Evolutionary conservation across 306 rosid genomes (phyloP), one percentile per base, ranked within the genome.

Genomic region (Acacia crassicarpa): DNA sequence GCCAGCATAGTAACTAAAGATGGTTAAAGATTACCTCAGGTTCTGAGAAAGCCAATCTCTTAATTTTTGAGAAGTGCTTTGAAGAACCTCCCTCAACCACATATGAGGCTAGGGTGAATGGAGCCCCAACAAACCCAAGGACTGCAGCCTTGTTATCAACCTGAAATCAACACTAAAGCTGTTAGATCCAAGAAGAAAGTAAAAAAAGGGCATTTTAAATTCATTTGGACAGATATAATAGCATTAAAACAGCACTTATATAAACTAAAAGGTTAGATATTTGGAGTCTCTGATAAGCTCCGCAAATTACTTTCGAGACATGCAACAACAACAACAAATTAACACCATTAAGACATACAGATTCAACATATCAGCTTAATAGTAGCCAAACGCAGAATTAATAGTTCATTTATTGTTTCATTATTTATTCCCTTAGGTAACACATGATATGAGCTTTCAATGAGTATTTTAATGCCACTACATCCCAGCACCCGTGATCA

Each of bases 41-140:
- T 80, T 93, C 93, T 69, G 99, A 93, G 86, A 92, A 92, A 67
- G 97, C 97, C 76, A 92, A 58, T 87, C 93, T 90, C 86, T 93
- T 93, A 80, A 95, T 95, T 78, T 95, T 93, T 15, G 98, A 85
- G 84, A 95, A 95, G 85, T 95, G 92, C 80, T 95, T 95, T 6
- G 99, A 95, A 30, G 99, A 92, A 87, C 99, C 98, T 22, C 99
- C 99, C 87, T 95, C 99, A 35, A 95, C 99, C 77, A 95, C 99
- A 49, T 95, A 95, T 2, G 98, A 95, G 58, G 99, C 99, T 67
- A 95, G 84, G 80, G 99, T 95, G 77, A 95, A 95, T 2, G 99
- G 99, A 83, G 98, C 99, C 38, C 99, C 99, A 4, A 95, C 99
- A 77, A 95, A 95, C 78, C 99, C 98, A 59, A 95, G 91, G 75